Conservation (phyloP, 257 asterid genomes). For the Solanum rostratum region DNA sequence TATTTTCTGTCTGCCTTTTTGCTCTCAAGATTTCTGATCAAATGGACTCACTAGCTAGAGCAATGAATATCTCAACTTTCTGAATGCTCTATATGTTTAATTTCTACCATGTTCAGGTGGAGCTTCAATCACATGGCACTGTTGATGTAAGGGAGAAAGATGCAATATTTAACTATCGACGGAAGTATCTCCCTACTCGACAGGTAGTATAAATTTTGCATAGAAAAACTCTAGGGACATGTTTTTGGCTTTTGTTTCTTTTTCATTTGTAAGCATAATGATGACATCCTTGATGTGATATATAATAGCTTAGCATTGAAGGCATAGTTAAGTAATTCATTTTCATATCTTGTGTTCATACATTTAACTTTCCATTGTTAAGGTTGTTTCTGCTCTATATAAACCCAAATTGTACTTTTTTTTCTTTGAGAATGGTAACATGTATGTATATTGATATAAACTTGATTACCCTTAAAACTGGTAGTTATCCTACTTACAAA, state of each 20-base stretch:
- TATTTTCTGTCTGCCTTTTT: background rate
- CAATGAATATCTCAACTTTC: background rate
- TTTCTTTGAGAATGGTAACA: background rate
- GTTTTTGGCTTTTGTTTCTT: background rate
- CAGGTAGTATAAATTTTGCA: constrained; percentile 39
- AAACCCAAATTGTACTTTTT: background rate
- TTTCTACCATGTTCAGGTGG: constrained; percentile 38
- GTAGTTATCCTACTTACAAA: background rate
- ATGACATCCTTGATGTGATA: background rate
- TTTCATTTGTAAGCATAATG: background rate
- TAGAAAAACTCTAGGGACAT: background rate
- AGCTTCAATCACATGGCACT: constrained; percentile 51
- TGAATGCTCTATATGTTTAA: constrained; percentile 6
- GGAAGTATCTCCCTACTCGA: constrained; percentile 83
- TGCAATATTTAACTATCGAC: constrained; percentile 57
- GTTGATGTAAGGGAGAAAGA: constrained; percentile 54
- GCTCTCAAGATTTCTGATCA: background rate
- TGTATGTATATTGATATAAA: background rate
- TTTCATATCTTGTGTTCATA: background rate
- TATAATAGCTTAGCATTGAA: background rate
- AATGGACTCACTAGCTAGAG: background rate
- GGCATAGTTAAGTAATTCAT: background rate
- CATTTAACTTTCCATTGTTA: background rate
- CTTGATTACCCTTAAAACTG: background rate
- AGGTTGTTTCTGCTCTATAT: background rate